A percentile compares a stretch with the other conserved stretches of the same genome.
Conservation (phyloP, 2,329 filamentous ascomycete genomes). For the Penicillium psychrosexuale region DNA sequence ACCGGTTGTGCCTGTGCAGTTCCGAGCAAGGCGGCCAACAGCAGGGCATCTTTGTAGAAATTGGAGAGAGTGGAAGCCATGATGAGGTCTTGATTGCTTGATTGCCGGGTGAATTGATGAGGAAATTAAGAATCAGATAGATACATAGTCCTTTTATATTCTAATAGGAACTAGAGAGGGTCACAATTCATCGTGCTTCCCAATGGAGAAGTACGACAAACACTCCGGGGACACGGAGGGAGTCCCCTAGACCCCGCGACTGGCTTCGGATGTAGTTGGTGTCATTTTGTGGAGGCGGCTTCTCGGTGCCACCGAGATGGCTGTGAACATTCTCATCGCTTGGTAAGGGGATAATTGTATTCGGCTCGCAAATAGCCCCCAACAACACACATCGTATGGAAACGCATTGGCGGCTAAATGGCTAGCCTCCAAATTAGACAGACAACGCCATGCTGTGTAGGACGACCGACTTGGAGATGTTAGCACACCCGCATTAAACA, state of each 20-base stretch:
- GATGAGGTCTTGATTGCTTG: background rate
- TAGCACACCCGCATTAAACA: background rate
- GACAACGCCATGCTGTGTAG: background rate
- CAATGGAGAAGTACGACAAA: slow-evolving; percentile 12
- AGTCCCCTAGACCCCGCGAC: background rate
- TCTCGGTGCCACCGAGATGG: background rate
- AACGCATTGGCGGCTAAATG: background rate
- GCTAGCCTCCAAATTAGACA: background rate
- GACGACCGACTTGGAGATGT: background rate
- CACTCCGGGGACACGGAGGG: slow-evolving; percentile 25
- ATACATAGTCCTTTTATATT: slow-evolving; percentile 7
- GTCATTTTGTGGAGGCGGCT: background rate
- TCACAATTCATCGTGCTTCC: background rate
- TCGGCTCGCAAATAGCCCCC: background rate
- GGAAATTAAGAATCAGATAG: background rate
- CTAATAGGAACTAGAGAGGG: background rate
- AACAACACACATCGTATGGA: background rate
- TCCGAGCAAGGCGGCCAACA: slow-evolving; percentile 28
- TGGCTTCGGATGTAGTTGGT: background rate
- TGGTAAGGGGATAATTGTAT: too few relatives aligned
- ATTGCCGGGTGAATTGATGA: background rate
- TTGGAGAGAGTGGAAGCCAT: slow-evolving; percentile 16
- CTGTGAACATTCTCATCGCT: background rate
- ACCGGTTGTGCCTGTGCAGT: slow-evolving; percentile 32
- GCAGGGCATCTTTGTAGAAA: slow-evolving; percentile 29